phyloP scores from a whole-genome alignment of 768 basidiomycete species.

The Tricholoma hemisulphureum region DNA sequence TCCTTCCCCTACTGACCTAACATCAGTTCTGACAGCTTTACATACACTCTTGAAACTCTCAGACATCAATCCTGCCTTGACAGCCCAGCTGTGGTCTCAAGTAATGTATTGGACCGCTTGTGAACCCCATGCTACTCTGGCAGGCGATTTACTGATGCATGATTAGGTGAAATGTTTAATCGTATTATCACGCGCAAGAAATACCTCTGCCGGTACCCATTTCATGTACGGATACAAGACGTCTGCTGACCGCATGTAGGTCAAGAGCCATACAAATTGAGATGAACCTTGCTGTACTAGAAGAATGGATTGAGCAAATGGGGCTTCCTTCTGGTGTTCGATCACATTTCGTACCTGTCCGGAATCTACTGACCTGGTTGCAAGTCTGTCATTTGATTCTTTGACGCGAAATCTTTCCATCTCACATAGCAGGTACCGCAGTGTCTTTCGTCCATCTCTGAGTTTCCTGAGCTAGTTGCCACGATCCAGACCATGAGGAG shows the following conservation, averaged over 20 bases:
- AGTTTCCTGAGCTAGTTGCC: conserved; percentile 84
- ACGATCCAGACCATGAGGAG: conserved; percentile 85
- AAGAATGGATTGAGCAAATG: conserved; percentile 89
- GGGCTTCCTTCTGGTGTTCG: conserved; percentile 77
- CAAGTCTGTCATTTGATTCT: conserved; percentile 50
- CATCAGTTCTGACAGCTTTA: conserved; percentile 79
- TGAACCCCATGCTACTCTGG: conserved; percentile 24
- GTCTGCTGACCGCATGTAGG: conserved; percentile 30
- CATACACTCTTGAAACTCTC: conserved; percentile 82
- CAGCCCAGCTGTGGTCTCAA: conserved; percentile 92
- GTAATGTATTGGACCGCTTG: conserved; percentile 98
- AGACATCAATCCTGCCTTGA: conserved; percentile 85
- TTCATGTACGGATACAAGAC: background rate
- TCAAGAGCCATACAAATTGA: conserved; percentile 87
- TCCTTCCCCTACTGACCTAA: conserved; percentile 55
- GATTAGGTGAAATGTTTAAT: conserved; percentile 79
- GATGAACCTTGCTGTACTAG: conserved; percentile 79
- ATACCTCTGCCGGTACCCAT: conserved; percentile 78
- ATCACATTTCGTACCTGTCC: conserved; percentile 79
- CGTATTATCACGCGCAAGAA: conserved; percentile 88
- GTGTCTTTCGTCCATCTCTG: conserved; percentile 82
- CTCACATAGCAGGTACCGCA: conserved; percentile 29
- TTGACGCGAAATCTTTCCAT: background rate
- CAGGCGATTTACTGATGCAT: conserved; percentile 7
- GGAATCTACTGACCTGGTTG: conserved; percentile 82